Evolutionary conservation across 2,329 filamentous ascomycete species (phyloP), one percentile per base, ranked within the genome.

Genomic region (Colletotrichum theobromicola): DNA sequence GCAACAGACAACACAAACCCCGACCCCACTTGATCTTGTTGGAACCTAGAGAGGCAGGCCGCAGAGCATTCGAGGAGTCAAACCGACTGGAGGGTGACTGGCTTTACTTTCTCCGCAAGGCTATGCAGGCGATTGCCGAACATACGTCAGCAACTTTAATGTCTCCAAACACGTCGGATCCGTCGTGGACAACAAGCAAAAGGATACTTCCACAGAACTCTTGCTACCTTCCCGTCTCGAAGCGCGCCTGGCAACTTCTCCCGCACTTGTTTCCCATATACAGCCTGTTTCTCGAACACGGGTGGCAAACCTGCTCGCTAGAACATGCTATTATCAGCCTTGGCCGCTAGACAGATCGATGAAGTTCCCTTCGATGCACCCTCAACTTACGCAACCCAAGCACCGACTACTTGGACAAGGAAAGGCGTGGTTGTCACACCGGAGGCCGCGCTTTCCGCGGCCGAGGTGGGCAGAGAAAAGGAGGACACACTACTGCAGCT

Each of bases 1-100:
- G 13, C 4, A 10, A 0, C 3, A 21, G 42, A 21, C 42, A 3
- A 4, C 2, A 13, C 12, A 10, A 13, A 13, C 3, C 1, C 12
- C n/a, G 42, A 46, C 42, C 7, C 42, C 10, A n/a, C 18, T 46
- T 2, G 10, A n/a, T n/a, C n/a, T 5, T n/a, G 2, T 21, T 21
- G n/a, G n/a, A 6, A 46, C 2, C n/a, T 5, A 46, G 18, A 46
- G 10, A 21, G n/a, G 10, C 42, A 10, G 7, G 5, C 10, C 13
- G 7, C 42, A 0, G 42, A 46, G 5, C 10, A 13, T 21, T 21
- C 3, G n/a, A n/a, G 42, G 42, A 4, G 42, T 46, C 4, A 5
- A 46, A n/a, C 6, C 12, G n/a, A 46, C 0, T 10, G 10, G 10
- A 3, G 3, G n/a, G 13, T 46, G n/a, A n/a, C 15, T 46, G 5